Evolutionary conservation across 495 filamentous ascomycete genomes (phyloP).

Genomic region (Poronia punctata): DNA sequence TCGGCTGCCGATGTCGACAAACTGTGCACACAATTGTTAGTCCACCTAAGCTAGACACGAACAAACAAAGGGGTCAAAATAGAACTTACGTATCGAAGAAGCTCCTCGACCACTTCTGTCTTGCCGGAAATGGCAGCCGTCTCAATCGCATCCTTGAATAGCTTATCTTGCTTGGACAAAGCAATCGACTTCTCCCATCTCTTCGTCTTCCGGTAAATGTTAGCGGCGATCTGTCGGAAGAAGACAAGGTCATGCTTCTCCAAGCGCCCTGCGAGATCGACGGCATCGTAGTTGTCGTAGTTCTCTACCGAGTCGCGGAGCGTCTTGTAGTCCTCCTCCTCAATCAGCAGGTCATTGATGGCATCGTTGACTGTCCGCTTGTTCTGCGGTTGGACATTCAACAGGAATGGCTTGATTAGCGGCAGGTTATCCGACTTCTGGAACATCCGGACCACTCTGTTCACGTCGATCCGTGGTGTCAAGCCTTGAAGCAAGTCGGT

Average conservation of each 20-base stretch:
- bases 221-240: conserved; percentile 97
- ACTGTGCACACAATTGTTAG: conserved; percentile 54
- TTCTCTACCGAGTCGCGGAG: conserved; percentile 96
- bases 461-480: conserved; percentile 92
- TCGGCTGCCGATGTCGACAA: conserved; percentile 96
- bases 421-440: conserved; percentile 97
- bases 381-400: conserved; percentile 95
- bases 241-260: conserved; percentile 97
- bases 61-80: conserved; percentile 10
- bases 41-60: too few relatives aligned
- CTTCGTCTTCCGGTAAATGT: conserved; percentile 99
- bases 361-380: conserved; percentile 97
- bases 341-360: conserved; percentile 96
- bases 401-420: conserved; percentile 96
- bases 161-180: conserved; percentile 96
- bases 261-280: conserved; percentile 87
- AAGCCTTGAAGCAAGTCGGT: conserved; percentile 91
- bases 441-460: conserved; percentile 97
- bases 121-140: conserved; percentile 94
- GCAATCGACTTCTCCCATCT: conserved; percentile 99
- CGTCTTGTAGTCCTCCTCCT: conserved; percentile 99
- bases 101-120: conserved; percentile 85
- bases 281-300: conserved; percentile 96
- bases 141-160: conserved; percentile 99
- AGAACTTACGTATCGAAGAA: conserved; percentile 86